phyloP scores from a whole-genome alignment of 2,329 filamentous ascomycete genomes.

The Magnaporthiopsis rhizophila region DNA sequence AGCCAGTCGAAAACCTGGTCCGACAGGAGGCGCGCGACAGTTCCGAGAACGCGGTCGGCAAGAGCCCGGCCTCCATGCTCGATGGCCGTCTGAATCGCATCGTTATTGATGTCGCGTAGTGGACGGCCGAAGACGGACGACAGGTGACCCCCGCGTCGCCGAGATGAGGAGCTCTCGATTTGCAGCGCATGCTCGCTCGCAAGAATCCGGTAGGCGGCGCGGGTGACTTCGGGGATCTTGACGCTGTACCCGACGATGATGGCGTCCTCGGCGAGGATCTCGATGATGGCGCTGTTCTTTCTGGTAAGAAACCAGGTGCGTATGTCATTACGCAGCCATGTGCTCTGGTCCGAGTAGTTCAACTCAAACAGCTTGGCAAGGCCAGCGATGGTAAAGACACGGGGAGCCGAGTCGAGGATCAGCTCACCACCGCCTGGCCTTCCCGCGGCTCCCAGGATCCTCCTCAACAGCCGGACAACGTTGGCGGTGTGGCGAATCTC shows the following conservation, averaged over 20 bases:
- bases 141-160: conserved; percentile 7
- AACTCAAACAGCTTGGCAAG: conserved; percentile 53
- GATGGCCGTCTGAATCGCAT: conserved; percentile 44
- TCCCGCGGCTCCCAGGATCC: conserved; percentile 28
- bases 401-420: conserved; percentile 54
- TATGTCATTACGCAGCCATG: conserved; percentile 40
- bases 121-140: conserved; percentile 34
- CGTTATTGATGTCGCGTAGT: conserved; percentile 45
- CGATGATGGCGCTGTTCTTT: conserved; percentile 50
- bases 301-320: conserved; percentile 49
- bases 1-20: conserved; percentile 21
- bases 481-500: conserved; percentile 53
- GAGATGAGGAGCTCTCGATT: conserved; percentile 22
- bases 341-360: conserved; percentile 16
- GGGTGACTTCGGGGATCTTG: conserved; percentile 32
- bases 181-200: conserved; percentile 54
- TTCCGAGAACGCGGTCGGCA: conserved; percentile 33
- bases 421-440: conserved; percentile 41
- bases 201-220: conserved; percentile 48
- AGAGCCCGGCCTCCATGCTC: conserved; percentile 47
- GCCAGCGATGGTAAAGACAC: conserved; percentile 59
- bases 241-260: conserved; percentile 48
- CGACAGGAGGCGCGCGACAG: conserved; percentile 24
- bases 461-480: conserved; percentile 54
- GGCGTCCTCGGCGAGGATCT: conserved; percentile 53